Conservation (phyloP, 2,329 filamentous ascomycete genomes). For the Microcyclospora tardicrescens region DNA sequence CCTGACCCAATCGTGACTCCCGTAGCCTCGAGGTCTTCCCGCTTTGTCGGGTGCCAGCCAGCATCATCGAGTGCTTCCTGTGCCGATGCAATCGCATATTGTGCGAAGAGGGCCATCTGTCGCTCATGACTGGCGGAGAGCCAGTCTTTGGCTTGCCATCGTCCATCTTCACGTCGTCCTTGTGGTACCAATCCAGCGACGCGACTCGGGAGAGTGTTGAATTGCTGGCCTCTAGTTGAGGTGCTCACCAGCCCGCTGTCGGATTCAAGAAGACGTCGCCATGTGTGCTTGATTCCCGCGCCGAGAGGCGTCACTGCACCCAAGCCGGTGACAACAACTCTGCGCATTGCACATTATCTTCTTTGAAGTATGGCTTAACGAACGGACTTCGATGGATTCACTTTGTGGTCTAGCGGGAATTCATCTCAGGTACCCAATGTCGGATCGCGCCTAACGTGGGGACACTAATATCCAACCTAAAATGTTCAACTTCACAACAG, state of each 20-base stretch:
- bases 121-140: slow-evolving; percentile 45
- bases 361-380: too few relatives aligned
- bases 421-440: too few relatives aligned
- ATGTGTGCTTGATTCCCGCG: slow-evolving; percentile 50
- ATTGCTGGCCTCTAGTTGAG: slow-evolving; percentile 46
- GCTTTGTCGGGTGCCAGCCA: slow-evolving; percentile 52
- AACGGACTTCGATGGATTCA: too few relatives aligned
- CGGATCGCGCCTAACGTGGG: too few relatives aligned
- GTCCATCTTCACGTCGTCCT: slow-evolving; percentile 30
- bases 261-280: slow-evolving; percentile 66
- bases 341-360: slow-evolving; percentile 29
- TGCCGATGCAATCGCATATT: slow-evolving; percentile 78
- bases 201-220: slow-evolving; percentile 65
- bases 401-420: too few relatives aligned
- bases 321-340: slow-evolving; percentile 38
- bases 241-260: slow-evolving; percentile 71
- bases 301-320: slow-evolving; percentile 33
- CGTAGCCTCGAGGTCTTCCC: slow-evolving; percentile 58
- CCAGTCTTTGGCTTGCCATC: slow-evolving; percentile 37
- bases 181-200: slow-evolving; percentile 71
- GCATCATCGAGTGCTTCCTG: slow-evolving; percentile 79
- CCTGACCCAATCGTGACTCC: slow-evolving; percentile 91
- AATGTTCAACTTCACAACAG: too few relatives aligned
- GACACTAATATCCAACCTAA: too few relatives aligned
- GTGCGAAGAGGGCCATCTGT: slow-evolving; percentile 80